Evolutionary conservation across 192 early-diverging fungal species (phyloP).

Genomic region (Gaertneriomyces semiglobifer): DNA sequence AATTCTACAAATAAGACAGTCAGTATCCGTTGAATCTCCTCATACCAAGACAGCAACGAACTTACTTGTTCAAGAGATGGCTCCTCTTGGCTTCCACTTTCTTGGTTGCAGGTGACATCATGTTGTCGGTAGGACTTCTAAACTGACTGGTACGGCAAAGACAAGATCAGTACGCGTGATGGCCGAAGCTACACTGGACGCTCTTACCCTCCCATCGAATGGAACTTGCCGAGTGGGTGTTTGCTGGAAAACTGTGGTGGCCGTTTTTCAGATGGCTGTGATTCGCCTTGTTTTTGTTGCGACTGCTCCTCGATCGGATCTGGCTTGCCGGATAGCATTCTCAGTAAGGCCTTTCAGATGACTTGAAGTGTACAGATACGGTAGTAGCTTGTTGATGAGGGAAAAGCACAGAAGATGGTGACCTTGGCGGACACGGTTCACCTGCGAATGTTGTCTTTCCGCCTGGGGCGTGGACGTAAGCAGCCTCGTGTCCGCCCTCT

Average conservation of each 20-base stretch:
- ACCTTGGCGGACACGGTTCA: no score
- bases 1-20: conserved; percentile 23
- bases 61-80: conserved; percentile 40
- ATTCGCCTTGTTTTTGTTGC: conserved; percentile 2
- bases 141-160: conserved; percentile 7
- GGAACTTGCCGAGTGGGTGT: conserved; percentile 27
- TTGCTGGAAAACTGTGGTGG: conserved; percentile 11
- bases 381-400: no score
- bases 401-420: no score
- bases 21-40: not conserved
- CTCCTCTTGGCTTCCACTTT: conserved; percentile 48
- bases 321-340: conserved; percentile 8
- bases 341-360: not conserved
- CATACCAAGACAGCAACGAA: not conserved
- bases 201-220: conserved; percentile 8
- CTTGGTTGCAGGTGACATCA: conserved; percentile 44
- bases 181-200: not conserved
- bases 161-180: not conserved
- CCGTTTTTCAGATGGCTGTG: not conserved
- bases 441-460: no score
- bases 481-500: no score
- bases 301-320: not conserved
- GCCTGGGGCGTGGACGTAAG: no score
- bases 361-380: no score
- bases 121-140: conserved; percentile 43